Base-by-base conservation (phyloP, 768 basidiomycete species). In the Dioszegia aurantiaca region DNA sequence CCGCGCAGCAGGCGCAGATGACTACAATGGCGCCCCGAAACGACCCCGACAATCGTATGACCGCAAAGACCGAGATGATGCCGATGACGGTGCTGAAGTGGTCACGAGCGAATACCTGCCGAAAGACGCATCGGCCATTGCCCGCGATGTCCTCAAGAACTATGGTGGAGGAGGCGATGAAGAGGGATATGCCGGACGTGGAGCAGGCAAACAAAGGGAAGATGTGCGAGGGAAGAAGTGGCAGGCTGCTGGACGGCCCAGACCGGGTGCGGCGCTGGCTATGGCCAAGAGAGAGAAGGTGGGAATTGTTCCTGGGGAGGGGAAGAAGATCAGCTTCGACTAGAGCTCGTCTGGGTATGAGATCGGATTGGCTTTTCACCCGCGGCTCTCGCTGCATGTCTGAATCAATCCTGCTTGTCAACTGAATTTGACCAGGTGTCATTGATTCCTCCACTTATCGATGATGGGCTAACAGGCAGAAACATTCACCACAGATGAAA, bases 221-320 rank as follows among this genome's bases (percentile, higher is more conserved):
- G 70, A 75, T 36, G 39, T 56, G 41, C 37, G 72, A 56, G 76
- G 77, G 47, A 64, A 77, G 63, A 77, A 77, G 67, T 74, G 76
- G 77, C 70, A 76, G 58, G 61, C 65, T 30, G 64, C 68, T 0
- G 76, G 77, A 16, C 62, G 77, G 58, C 71, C 72, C 14, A 69
- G 73, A 63, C 78, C 80, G 4, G 79, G 80, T 47, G 78, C 79
- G 21, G 79, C 79, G 12, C 62, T 80, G 17, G 79, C 79, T 9
- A 76, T 71, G 67, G 80, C 80, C 21, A 78, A 79, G 67, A 56
- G 79, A 28, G 78, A 77, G 60, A 77, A 76, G 40, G 74, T 77
- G 28, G 78, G 71, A 9, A 80, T 80, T 46, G 79, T 80, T 0
- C 67, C 72, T 46, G 69, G 70, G 21, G 43, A 60, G 27, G 79